phyloP scores from a whole-genome alignment of 805 yeast species.

The Starmerella asiatica region DNA sequence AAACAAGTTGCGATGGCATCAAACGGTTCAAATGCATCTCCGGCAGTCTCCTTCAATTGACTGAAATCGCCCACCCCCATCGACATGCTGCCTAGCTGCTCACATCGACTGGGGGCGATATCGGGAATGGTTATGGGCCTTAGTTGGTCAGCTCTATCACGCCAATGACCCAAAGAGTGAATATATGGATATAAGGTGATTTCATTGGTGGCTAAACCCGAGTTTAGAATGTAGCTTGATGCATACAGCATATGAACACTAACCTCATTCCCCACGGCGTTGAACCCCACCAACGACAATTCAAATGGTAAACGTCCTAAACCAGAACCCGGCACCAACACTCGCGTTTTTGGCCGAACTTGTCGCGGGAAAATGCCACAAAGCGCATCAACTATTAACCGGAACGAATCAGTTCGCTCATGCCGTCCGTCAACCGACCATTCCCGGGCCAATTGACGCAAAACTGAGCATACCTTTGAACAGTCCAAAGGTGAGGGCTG shows the following conservation, averaged over 20 bases:
- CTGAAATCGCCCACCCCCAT: slow-evolving; percentile 63
- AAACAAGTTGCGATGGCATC: slow-evolving; percentile 41
- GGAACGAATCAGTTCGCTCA: slow-evolving; percentile 45
- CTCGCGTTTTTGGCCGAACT: slow-evolving; percentile 21
- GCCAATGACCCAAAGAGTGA: slow-evolving; percentile 59
- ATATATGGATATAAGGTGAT: slow-evolving; percentile 30
- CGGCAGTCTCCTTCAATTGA: slow-evolving; percentile 47
- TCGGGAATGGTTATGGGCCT: slow-evolving; percentile 33
- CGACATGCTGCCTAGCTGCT: slow-evolving; percentile 35
- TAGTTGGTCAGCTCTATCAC: slow-evolving; percentile 37
- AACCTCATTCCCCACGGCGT: slow-evolving; percentile 66
- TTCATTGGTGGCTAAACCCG: slow-evolving; percentile 8
- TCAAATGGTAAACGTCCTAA: slow-evolving; percentile 72
- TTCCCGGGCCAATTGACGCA: slow-evolving; percentile 64
- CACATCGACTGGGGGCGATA: slow-evolving; percentile 16
- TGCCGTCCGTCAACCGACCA: slow-evolving; percentile 47
- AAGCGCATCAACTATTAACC: slow-evolving; percentile 38
- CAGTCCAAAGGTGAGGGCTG: slow-evolving; percentile 28
- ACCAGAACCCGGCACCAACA: slow-evolving; percentile 84
- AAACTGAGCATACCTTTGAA: slow-evolving; percentile 43
- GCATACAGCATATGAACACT: slow-evolving; percentile 69
- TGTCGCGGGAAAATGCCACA: slow-evolving; percentile 24
- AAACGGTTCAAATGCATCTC: slow-evolving; percentile 18
- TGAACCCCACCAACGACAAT: slow-evolving; percentile 32
- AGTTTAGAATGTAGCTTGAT: slow-evolving; percentile 24